Percentiles rank a stretch among this genome's conserved stretches.
Evolutionary conservation across 371 early-diverging fungal species (phyloP).

Genomic region (Mortierella sp.): DNA sequence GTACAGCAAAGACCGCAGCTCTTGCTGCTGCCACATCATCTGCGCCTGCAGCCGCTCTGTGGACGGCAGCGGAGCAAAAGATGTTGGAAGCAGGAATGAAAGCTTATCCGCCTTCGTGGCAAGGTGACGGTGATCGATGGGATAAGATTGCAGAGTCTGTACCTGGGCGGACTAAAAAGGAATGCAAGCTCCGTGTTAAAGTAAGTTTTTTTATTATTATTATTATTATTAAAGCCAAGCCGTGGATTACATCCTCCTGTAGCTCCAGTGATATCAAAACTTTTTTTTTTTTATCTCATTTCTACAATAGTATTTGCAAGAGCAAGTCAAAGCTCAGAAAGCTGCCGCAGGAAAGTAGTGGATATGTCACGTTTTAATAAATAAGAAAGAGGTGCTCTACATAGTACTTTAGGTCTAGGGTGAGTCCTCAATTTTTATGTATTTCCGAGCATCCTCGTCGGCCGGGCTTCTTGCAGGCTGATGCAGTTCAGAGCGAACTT

Average conservation of each 20-base stretch:
- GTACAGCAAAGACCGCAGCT: conserved; percentile 14
- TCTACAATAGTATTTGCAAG: conserved; percentile 48
- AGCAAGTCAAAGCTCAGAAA: conserved; percentile 59
- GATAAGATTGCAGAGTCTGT: conserved; percentile 71
- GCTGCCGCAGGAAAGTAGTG: conserved; percentile 30
- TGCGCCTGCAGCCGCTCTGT: conserved; percentile 44
- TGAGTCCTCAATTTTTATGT: not conserved
- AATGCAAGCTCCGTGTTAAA: conserved; percentile 71
- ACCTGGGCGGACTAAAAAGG: conserved; percentile 67
- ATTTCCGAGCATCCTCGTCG: not conserved
- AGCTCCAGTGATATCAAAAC: not conserved
- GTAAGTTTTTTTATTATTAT: conserved; percentile 26
- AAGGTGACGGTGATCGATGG: conserved; percentile 71
- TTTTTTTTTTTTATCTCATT: not conserved
- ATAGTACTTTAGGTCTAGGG: too few relatives aligned
- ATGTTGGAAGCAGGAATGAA: conserved; percentile 66
- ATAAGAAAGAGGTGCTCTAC: not conserved
- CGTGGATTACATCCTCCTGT: not conserved
- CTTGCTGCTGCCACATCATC: conserved; percentile 19
- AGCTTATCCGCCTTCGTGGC: conserved; percentile 66
- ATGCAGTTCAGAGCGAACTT: not conserved
- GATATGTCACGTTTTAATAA: not conserved
- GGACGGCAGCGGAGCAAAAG: conserved; percentile 67
- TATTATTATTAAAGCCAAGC: not conserved
- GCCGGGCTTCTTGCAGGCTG: not conserved